Evolutionary conservation across 345 rosid genomes (phyloP), one percentile per base, ranked within the genome.

Genomic region (Ceriops tagal): DNA sequence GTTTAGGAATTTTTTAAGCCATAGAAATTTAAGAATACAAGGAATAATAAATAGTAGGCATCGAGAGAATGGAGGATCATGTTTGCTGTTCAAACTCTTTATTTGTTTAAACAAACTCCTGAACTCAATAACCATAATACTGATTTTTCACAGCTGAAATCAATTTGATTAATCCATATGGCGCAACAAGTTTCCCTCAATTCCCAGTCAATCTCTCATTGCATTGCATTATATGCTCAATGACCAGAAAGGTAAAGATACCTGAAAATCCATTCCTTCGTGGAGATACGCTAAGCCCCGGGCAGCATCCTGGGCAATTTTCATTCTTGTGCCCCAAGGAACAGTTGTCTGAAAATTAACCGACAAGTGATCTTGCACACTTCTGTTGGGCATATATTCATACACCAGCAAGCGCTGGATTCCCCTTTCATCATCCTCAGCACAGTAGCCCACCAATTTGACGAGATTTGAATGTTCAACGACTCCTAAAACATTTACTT

Each of bases 211-310:
- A 39, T 9, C 47, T 39, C 47, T 10, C 47, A 2, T 39, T 9
- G 15, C 3, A 39, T 39, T 16, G 0, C 47, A 39, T 11, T 11
- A 39, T 39, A 39, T 10, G 47, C 16, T 10, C 15, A 39, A 9
- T 1, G 47, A 15, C 47, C 16, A 39, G 0, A 39, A 39, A 39
- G 47, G 47, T n/a, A 53, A 27, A 31, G 34, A 52, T 64, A 91
- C 97, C 99, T 95, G 96, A 85, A 95, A 87, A 67, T 91, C 96
- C 96, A 95, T 87, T 77, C 88, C 99, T 72, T 92, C 89, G 39
- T 93, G 98, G 66, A 93, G 95, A 69, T 88, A 91, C 56, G 97
- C 83, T 67, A 91, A 84, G 71, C 98, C 98, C 43, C 84, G 83
- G 51, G 97, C 96, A 52, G 97, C 84, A 75, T 92, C 93, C 67